Percentiles rank a stretch among this genome's conserved stretches.
phyloP scores from a whole-genome alignment of 192 early-diverging fungal species.

The Paraglomus occultum region DNA sequence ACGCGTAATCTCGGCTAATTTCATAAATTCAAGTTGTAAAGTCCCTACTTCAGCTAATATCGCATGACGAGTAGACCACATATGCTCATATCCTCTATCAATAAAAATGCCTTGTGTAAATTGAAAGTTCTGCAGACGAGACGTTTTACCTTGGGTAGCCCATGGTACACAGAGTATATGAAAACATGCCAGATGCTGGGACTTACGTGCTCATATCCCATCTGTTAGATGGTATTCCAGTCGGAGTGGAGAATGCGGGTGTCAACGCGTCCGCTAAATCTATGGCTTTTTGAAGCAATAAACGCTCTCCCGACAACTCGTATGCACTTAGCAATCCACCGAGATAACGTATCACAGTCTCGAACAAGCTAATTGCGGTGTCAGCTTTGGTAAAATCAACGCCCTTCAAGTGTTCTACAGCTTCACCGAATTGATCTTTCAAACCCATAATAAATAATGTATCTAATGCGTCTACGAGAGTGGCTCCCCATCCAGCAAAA shows the following conservation, averaged over 20 bases:
- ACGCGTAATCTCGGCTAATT: constrained; percentile 76
- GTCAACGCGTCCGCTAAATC: constrained; percentile 66
- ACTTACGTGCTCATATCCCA: constrained; percentile 50
- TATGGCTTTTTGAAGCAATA: constrained; percentile 67
- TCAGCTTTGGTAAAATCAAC: constrained; percentile 55
- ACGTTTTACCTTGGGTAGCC: constrained; percentile 17
- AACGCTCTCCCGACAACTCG: constrained; percentile 70
- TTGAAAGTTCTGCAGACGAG: neutral
- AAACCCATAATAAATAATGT: constrained; percentile 86
- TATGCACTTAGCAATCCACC: constrained; percentile 84
- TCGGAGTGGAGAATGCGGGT: constrained; percentile 70
- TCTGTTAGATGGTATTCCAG: constrained; percentile 71
- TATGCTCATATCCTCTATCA: neutral
- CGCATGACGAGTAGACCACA: neutral
- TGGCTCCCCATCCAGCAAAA: constrained; percentile 63
- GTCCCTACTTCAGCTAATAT: constrained; percentile 72
- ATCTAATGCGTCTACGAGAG: constrained; percentile 86
- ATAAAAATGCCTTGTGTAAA: neutral
- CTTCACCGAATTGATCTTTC: constrained; percentile 71
- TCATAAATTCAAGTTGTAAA: constrained; percentile 80
- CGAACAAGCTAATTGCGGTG: constrained; percentile 69
- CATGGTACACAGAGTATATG: neutral
- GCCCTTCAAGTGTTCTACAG: constrained; percentile 59
- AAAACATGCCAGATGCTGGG: neutral
- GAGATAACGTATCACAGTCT: constrained; percentile 73